phyloP scores from a whole-genome alignment of 2,329 filamentous ascomycete species.

The Uncinocarpus reesii region DNA sequence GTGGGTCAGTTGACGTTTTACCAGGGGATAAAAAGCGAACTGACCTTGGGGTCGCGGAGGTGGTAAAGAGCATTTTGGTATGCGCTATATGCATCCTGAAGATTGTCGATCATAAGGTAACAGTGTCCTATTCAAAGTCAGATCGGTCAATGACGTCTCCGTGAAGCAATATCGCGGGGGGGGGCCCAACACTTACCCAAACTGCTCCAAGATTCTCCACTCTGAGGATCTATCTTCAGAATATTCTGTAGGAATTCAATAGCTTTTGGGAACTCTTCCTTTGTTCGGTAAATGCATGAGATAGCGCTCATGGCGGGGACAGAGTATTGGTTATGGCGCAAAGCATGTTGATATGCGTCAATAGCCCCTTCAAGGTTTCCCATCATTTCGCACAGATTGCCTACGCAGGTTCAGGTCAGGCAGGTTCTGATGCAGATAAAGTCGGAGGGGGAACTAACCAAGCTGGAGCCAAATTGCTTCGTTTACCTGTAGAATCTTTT shows the following conservation, averaged over 20 bases:
- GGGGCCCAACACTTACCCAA: conserved; percentile 68
- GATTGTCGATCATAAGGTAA: conserved; percentile 95
- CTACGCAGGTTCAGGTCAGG: conserved; percentile 40
- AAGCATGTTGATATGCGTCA: conserved; percentile 78
- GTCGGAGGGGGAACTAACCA: conserved; percentile 50
- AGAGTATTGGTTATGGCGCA: conserved; percentile 79
- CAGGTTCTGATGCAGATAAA: conserved; percentile 19
- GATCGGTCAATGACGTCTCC: not conserved
- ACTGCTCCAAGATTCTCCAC: conserved; percentile 94
- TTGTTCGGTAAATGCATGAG: conserved; percentile 77
- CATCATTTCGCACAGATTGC: conserved; percentile 75
- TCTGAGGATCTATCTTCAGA: conserved; percentile 74
- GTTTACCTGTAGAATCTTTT: conserved; percentile 68
- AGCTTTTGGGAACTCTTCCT: conserved; percentile 87
- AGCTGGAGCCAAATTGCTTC: conserved; percentile 88
- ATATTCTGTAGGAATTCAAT: conserved; percentile 89
- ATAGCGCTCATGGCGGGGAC: conserved; percentile 89
- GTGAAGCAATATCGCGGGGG: not conserved
- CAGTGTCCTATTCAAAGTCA: conserved; percentile 65
- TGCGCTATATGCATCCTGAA: conserved; percentile 91
- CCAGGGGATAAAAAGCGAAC: conserved; percentile 18
- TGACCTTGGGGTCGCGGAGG: conserved; percentile 80
- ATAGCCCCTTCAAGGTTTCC: conserved; percentile 82
- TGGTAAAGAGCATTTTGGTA: conserved; percentile 95
- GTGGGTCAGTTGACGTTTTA: not conserved